These are phyloP conservation scores for Adenanthera pavonina DNA, from an alignment of 306 rosid genomes.

Conservation along the genomic window DNA sequence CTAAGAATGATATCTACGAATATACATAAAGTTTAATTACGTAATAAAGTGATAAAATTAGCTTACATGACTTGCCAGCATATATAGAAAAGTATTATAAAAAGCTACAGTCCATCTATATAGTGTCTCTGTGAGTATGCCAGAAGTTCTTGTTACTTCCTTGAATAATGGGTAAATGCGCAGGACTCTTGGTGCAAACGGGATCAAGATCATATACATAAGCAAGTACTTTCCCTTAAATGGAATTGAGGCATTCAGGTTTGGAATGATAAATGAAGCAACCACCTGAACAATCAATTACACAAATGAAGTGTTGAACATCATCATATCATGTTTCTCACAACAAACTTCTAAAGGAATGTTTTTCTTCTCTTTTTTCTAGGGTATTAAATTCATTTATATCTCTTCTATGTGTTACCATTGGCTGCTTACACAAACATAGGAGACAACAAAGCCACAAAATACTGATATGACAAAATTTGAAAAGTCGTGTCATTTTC, in stretches of 20 bases:
- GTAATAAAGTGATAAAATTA: constrained; percentile 14
- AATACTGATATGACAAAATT: neutral
- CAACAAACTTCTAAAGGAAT: neutral
- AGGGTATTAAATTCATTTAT: no score
- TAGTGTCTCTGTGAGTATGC: constrained; percentile 84
- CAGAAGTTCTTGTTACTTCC: constrained; percentile 79
- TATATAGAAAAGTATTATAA: constrained; percentile 76
- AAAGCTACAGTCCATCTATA: constrained; percentile 84
- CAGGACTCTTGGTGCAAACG: constrained; percentile 69
- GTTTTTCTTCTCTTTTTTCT: no score
- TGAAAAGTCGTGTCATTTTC: neutral
- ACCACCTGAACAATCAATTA: constrained; percentile 52
- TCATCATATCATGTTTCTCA: constrained; percentile 13
- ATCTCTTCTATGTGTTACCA: neutral
- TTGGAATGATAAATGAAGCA: constrained; percentile 45
- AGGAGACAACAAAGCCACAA: neutral
- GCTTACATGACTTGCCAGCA: constrained; percentile 94
- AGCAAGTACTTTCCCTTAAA: constrained; percentile 49
- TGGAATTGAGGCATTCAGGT: constrained; percentile 35
- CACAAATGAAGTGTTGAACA: constrained; percentile 25
- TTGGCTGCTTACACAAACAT: neutral
- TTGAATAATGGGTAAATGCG: constrained; percentile 65
- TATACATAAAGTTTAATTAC: neutral
- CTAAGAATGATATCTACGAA: constrained; percentile 13
- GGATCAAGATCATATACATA: constrained; percentile 54